Evolutionary conservation across 768 basidiomycete genomes (phyloP), one percentile per base, ranked within the genome.

Genomic region (Auricularia auricula-judae): DNA sequence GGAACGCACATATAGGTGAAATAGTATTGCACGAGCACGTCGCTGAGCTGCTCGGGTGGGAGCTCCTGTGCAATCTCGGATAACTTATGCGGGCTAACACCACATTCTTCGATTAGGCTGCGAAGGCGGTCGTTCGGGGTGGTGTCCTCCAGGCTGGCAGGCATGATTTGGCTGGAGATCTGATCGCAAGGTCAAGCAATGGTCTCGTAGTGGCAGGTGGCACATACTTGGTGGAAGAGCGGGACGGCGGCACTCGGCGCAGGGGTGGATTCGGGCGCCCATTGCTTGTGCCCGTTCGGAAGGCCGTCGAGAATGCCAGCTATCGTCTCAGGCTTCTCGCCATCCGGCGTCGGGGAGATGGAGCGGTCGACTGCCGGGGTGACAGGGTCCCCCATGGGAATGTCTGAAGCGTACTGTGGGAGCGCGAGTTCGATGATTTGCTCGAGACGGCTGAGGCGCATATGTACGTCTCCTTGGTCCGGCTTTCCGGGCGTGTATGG

Each of bases 31-130:
- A 96, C 80, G 23, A 96, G 84, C 36, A 84, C 84, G 69, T 91
- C 86, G 3, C 89, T 87, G 33, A 87, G 80, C 62, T 84, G 79
- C 63, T 83, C 83, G 3, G 90, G 88, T 58, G 94, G 94, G 54
- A 98, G 81, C 69, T 96, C 93, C 71, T 91, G 86, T 21, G 95
- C 79, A 10, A 98, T 82, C 71, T 96, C 94, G 1, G 88, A 85
- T 56, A 98, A 86, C 74, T 93, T 93, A 66, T 93, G 89, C 1
- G 93, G 91, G 18, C 88, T 85, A 43, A 95, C 91, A 4, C 94
- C 94, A 73, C 91, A 98, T 73, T 98, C 93, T 74, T 90, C 88
- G 43, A 96, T 87, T 42, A 98, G 81, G 56, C 85, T 85, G 72
- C 89, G 88, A 61, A 95, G 76, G 69, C 91, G 93, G 71, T 94